Evolutionary conservation across 805 yeast genomes (phyloP), one percentile per base, ranked within the genome.

Genomic region (Lachancea sp.): DNA sequence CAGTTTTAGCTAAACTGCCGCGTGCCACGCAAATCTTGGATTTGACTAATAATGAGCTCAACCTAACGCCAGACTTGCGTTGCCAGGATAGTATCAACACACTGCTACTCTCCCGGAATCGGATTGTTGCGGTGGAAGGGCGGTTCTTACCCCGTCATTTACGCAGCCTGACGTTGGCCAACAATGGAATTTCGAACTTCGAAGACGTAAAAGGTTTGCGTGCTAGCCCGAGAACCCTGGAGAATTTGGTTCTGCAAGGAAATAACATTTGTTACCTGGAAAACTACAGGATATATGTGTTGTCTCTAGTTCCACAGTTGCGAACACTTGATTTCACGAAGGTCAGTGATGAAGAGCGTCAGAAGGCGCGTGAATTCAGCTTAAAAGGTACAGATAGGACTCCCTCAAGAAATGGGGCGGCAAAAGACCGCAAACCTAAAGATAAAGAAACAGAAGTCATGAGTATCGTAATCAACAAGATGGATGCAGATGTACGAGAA

Each of bases 31-130:
- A 80, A 71, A 45, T 75, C 71, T 61, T 90, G 2, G 97, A 90
- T 57, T 55, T 90, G 23, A 76, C 90, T 1, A 80, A 82, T 53
- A 90, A 90, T 60, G 80, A 76, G 24, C 62, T 90, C n/a, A 60
- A 70, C 1, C 68, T 67, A 2, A 48, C 90, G 65, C 52, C 67
- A 74, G 26, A 85, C 80, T 0, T 52, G 43, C 16, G 54, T 72
- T 29, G 36, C 40, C 23, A 71, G 69, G 29, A 52, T 74, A 37
- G 69, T 46, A 50, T 60, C 5, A 58, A 69, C 32, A 73, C 81
- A 0, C 50, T 90, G 2, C 64, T 88, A 7, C 50, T 80, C 17
- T 80, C 83, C 0, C 72, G 77, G 44, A 90, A 90, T 58, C 64
- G 73, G 45, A 75, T 88, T 3, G 46, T 2, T 33, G 45, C 3